Percentiles rank a stretch among this genome's conserved stretches.
Conservation (phyloP, 345 rosid genomes). For the Mercurialis annua region DNA sequence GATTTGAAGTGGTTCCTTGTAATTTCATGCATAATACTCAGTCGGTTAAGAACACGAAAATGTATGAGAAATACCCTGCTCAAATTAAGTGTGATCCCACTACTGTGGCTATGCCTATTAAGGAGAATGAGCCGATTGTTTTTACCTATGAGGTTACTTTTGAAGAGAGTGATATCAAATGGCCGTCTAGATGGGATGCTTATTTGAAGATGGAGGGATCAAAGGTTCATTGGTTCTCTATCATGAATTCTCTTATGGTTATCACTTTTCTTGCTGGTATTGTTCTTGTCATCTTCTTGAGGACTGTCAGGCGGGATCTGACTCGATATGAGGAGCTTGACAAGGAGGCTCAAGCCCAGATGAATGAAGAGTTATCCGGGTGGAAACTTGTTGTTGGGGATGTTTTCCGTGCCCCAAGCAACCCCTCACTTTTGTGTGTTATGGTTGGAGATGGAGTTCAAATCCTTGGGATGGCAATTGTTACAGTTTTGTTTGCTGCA, state of each 20-base stretch:
- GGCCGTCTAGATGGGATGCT: slow-evolving; percentile 96
- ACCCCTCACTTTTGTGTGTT: slow-evolving; percentile 55
- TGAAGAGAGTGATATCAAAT: slow-evolving; percentile 70
- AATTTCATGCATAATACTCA: slow-evolving; percentile 56
- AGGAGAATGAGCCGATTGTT: slow-evolving; percentile 67
- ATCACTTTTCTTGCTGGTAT: slow-evolving; percentile 88
- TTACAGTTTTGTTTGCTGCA: slow-evolving; percentile 65
- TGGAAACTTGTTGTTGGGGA: slow-evolving; percentile 83
- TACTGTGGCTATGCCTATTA: slow-evolving; percentile 60
- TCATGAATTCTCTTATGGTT: slow-evolving; percentile 76
- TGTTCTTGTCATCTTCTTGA: slow-evolving; percentile 79
- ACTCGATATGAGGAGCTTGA: slow-evolving; percentile 87
- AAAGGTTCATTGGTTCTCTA: slow-evolving; percentile 88
- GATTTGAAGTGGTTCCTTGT: slow-evolving; percentile 84
- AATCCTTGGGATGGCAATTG: slow-evolving; percentile 74
- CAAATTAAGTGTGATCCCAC: slow-evolving; percentile 68
- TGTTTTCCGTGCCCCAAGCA: slow-evolving; percentile 62
- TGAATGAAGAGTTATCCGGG: slow-evolving; percentile 88
- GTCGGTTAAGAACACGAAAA: slow-evolving; percentile 49
- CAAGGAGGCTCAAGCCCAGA: slow-evolving; percentile 88
- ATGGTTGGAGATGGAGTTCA: slow-evolving; percentile 78
- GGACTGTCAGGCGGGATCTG: slow-evolving; percentile 82
- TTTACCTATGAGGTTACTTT: slow-evolving; percentile 74
- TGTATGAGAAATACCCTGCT: slow-evolving; percentile 56
- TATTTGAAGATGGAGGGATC: slow-evolving; percentile 81